These are phyloP conservation scores for Zalaria obscura DNA, from an alignment of 2,329 filamentous ascomycete genomes.

Conservation along the genomic window DNA sequence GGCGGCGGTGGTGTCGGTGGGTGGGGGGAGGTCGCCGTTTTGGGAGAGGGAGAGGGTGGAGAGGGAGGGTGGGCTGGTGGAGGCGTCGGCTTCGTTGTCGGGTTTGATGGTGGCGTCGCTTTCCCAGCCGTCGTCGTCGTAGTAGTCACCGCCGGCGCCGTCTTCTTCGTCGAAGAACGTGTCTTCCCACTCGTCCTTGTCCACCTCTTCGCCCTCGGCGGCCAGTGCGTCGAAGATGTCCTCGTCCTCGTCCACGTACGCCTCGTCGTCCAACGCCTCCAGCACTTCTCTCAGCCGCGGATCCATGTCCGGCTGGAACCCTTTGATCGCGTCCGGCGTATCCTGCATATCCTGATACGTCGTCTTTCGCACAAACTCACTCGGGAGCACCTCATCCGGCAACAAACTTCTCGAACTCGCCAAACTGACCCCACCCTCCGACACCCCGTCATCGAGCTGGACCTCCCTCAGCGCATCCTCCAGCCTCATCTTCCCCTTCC, in stretches of 20 bases:
- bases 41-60: conserved; percentile 18
- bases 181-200: conserved; percentile 67
- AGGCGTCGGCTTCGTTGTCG: conserved; percentile 5
- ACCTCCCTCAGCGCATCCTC: conserved; percentile 65
- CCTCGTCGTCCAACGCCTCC: conserved; percentile 89
- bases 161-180: conserved; percentile 24
- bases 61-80: neutral
- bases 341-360: conserved; percentile 91
- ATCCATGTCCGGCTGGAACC: conserved; percentile 97
- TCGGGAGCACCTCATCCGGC: conserved; percentile 62
- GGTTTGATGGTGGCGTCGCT: conserved; percentile 80
- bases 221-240: conserved; percentile 71
- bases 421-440: conserved; percentile 27
- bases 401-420: conserved; percentile 32
- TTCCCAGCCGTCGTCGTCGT: conserved; percentile 78
- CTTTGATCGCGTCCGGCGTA: conserved; percentile 77
- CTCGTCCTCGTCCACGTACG: conserved; percentile 75
- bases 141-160: conserved; percentile 12
- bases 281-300: conserved; percentile 78
- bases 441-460: conserved; percentile 27
- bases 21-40: conserved; percentile 35
- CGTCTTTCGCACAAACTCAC: conserved; percentile 59
- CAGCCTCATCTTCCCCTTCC: conserved; percentile 58
- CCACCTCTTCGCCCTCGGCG: conserved; percentile 56
- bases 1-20: conserved; percentile 17